Evolutionary conservation across 108 stramenopile species (phyloP).

Genomic region (Cyclotella choctawhatcheeana): DNA sequence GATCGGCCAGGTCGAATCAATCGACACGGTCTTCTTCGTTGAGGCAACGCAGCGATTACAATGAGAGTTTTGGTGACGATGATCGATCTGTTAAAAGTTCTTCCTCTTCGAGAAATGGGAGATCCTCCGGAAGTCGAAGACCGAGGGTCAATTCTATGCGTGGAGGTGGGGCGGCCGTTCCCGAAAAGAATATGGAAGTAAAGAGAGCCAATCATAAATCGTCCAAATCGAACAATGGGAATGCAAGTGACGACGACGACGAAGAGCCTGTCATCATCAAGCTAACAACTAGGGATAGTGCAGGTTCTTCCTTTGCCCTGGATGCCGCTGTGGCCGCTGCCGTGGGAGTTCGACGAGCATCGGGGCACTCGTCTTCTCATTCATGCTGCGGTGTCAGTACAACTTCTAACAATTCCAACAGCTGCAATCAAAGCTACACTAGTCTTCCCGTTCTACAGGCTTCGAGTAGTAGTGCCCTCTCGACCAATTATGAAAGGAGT

Average conservation of each 20-base stretch:
- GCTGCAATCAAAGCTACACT: too few relatives aligned
- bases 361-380: background rate
- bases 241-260: background rate
- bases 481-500: too few relatives aligned
- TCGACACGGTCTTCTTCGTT: conserved; percentile 10
- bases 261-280: conserved; percentile 20
- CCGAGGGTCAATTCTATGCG: conserved; percentile 19
- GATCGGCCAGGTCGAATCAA: background rate
- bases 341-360: background rate
- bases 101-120: background rate
- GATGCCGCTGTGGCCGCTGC: conserved; percentile 19
- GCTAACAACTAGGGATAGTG: conserved; percentile 4
- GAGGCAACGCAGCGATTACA: background rate
- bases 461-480: too few relatives aligned
- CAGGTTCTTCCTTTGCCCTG: conserved; percentile 1
- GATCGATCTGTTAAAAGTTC: background rate
- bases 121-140: background rate
- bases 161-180: conserved; percentile 1
- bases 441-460: background rate
- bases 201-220: background rate
- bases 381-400: conserved; percentile 7
- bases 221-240: background rate
- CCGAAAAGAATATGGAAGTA: background rate
- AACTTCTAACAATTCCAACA: background rate
- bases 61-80: background rate